phyloP scores from a whole-genome alignment of 768 basidiomycete genomes.

The Hortiboletus flavorubellus region DNA sequence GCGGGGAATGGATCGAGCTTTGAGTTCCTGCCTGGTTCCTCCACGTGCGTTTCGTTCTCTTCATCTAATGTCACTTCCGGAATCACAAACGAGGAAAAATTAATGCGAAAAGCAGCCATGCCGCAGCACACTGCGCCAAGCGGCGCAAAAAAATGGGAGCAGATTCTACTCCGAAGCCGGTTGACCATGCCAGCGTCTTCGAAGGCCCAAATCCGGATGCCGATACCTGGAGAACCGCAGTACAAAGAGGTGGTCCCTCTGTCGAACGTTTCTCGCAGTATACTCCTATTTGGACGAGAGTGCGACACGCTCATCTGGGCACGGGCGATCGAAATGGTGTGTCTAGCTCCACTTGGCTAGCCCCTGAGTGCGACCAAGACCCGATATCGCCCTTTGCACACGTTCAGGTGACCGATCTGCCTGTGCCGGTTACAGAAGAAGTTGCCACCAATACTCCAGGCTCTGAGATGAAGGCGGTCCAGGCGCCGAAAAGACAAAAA shows the following conservation, averaged over 20 bases:
- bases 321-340: conserved; percentile 1
- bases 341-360: conserved; percentile 11
- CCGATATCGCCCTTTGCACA: not conserved
- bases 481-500: not conserved
- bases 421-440: conserved; percentile 1
- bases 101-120: not conserved
- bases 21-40: not conserved
- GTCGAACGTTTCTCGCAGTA: not conserved
- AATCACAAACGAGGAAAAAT: not conserved
- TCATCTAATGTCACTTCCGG: not conserved
- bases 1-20: not conserved
- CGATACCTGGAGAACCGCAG: not conserved
- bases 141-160: conserved; percentile 2
- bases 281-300: not conserved
- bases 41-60: conserved; percentile 15
- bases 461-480: not conserved
- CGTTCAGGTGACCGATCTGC: not conserved
- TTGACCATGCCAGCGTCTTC: not conserved
- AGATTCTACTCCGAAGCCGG: not conserved
- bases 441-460: not conserved
- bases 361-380: not conserved
- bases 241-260: conserved; percentile 1
- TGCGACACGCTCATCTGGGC: not conserved
- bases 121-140: not conserved
- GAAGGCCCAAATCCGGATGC: not conserved